Evolutionary conservation across 2,329 filamentous ascomycete genomes (phyloP).

Genomic region (Nigrograna mackinnonii): DNA sequence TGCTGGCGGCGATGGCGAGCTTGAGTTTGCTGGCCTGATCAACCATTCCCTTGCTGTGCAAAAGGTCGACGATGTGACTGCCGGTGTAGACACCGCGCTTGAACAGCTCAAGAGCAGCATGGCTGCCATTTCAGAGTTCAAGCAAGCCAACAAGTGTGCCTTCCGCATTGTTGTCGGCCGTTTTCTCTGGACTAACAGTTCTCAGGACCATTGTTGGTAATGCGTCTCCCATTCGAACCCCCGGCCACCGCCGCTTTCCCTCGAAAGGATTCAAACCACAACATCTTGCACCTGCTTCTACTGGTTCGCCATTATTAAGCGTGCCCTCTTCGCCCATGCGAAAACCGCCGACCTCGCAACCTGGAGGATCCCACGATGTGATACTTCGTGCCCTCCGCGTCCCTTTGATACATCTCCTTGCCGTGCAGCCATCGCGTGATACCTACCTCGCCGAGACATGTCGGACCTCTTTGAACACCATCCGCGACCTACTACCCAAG

Average conservation of each 20-base stretch:
- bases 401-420: constrained; percentile 57
- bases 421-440: constrained; percentile 40
- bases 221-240: constrained; percentile 32
- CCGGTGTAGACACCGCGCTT: constrained; percentile 62
- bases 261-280: constrained; percentile 37
- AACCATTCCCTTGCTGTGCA: constrained; percentile 60
- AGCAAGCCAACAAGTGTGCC: constrained; percentile 61
- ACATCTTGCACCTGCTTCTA: constrained; percentile 39
- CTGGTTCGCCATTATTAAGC: constrained; percentile 45
- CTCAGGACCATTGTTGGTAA: constrained; percentile 41
- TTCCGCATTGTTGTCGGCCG: constrained; percentile 23
- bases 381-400: constrained; percentile 47
- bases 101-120: constrained; percentile 63
- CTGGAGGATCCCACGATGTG: constrained; percentile 32
- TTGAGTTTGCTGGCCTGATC: constrained; percentile 61
- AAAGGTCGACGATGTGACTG: constrained; percentile 58
- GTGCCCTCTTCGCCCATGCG: constrained; percentile 40
- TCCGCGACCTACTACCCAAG: constrained; percentile 47
- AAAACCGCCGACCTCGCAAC: constrained; percentile 46
- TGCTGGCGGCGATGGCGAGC: constrained; percentile 45
- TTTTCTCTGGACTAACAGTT: constrained; percentile 30
- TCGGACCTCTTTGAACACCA: constrained; percentile 27
- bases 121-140: constrained; percentile 62
- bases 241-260: constrained; percentile 39
- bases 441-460: constrained; percentile 33